Base-by-base conservation (phyloP, 2,329 filamentous ascomycete genomes). In the Huntiella abstrusa region DNA sequence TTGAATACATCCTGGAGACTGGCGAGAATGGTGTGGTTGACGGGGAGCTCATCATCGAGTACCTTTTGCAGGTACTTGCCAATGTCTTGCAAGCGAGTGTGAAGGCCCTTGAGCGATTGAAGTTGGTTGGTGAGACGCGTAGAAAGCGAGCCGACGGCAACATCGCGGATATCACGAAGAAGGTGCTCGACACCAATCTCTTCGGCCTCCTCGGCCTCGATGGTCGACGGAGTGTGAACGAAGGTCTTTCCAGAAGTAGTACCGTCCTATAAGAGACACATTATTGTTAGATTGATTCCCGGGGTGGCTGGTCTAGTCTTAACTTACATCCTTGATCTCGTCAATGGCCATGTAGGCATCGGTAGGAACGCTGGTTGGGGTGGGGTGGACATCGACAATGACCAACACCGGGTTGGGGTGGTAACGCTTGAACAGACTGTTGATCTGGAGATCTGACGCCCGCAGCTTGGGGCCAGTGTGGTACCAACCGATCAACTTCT, bases 1-100 rank as follows among this genome's bases (percentile, higher is more conserved):
- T 98, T 98, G 73, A 98, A 98, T 51, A 96, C 85, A 58, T 98
- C 91, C 67, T 98, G 91, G n/a, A 98, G 78, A 59, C 95, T 94
- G 54, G 88, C 91, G 22, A 98, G 75, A 52, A 98, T 96, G 48
- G 86, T 85, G 60, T 98, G 91, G 67, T 98, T 98, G 59, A 96
- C 81, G 4, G 91, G 91, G 33, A 98, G 73, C 56, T 93, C 80
- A 55, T 83, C 82, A 59, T 94, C 84, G 49, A 95, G 77, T 7
- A 98, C 91, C 63, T 95, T 96, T 61, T 94, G 83, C 22, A 98
- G 76, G 62, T 98, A 98, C 55, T 82, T 75, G 49, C 87, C 86
- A 57, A 98, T 98, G 60, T 98, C 91, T 59, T 87, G 83, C 59
- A 98, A 74, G 53, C 91, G 83, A 54, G 94, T 73, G 62, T 98